These are phyloP conservation scores for Lentinula boryana DNA, from an alignment of 768 basidiomycete genomes.

Conservation along the genomic window DNA sequence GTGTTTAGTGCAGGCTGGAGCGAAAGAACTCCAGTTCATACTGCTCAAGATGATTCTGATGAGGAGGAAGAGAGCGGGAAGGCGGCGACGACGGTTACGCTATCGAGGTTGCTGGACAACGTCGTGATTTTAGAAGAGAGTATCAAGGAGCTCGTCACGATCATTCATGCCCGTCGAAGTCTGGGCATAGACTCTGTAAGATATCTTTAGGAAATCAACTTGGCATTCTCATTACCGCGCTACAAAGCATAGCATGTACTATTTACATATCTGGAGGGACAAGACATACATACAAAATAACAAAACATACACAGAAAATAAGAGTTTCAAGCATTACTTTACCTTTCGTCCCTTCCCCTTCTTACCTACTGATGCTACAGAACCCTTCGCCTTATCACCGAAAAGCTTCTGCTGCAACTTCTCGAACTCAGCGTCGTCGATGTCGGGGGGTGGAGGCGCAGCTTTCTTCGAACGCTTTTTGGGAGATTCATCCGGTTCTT, in stretches of 20 bases:
- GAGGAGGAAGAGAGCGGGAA: conserved; percentile 25
- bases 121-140: conserved; percentile 93
- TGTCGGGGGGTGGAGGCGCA: conserved; percentile 43
- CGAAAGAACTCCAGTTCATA: conserved; percentile 22
- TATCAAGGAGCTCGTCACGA: conserved; percentile 86
- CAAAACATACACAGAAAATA: background rate
- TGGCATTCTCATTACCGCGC: background rate
- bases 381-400: conserved; percentile 32
- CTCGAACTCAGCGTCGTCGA: conserved; percentile 61
- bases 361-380: conserved; percentile 19
- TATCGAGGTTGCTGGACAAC: conserved; percentile 87
- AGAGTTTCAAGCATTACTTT: conserved; percentile 17
- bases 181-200: conserved; percentile 80
- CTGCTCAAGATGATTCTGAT: conserved; percentile 14
- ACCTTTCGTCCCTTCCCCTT: conserved; percentile 28
- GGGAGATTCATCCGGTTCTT: conserved; percentile 30
- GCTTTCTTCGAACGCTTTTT: conserved; percentile 44
- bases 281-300: conserved; percentile 2
- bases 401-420: conserved; percentile 54
- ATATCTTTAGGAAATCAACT: conserved; percentile 45
- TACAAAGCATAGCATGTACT: background rate
- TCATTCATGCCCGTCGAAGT: conserved; percentile 77
- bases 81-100: conserved; percentile 46
- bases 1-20: conserved; percentile 57
- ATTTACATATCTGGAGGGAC: background rate